Evolutionary conservation across 1,284 basidiomycete genomes (phyloP).

Genomic region (Schizophyllum amplum): DNA sequence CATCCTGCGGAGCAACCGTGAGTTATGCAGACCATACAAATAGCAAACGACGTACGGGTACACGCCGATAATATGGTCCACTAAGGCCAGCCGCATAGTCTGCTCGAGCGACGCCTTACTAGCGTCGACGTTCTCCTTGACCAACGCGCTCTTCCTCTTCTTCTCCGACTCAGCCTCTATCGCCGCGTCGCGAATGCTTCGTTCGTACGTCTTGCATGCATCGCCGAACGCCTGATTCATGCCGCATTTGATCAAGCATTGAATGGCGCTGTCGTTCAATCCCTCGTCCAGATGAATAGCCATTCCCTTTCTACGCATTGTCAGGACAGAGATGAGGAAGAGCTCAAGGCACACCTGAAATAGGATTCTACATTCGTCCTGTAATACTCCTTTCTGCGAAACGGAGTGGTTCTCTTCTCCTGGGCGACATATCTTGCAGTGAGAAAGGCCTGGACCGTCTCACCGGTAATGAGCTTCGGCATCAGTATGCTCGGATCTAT

Average conservation of each 20-base stretch:
- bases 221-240: too few species aligned
- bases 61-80: background rate
- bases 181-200: background rate
- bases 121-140: background rate
- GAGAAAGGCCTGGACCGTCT: slow-evolving; percentile 27
- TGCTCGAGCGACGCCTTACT: background rate
- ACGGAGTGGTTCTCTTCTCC: background rate
- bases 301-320: background rate
- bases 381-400: background rate
- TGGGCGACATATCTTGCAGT: slow-evolving; percentile 18
- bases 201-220: background rate
- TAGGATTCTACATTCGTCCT: background rate
- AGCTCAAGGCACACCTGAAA: background rate
- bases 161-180: background rate
- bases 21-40: slow-evolving; percentile 18
- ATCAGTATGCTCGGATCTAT: slow-evolving; percentile 8
- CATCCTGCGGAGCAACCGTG: background rate
- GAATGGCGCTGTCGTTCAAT: too few species aligned
- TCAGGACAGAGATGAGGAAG: background rate
- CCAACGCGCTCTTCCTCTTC: background rate
- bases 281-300: too few species aligned
- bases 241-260: too few species aligned
- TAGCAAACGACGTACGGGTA: background rate
- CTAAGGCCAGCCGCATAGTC: background rate
- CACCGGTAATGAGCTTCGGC: slow-evolving; percentile 26